A percentile compares a stretch with the other conserved stretches of the same genome.
phyloP scores from a whole-genome alignment of 2,329 filamentous ascomycete genomes.

The Colletotrichum sansevieriae region DNA sequence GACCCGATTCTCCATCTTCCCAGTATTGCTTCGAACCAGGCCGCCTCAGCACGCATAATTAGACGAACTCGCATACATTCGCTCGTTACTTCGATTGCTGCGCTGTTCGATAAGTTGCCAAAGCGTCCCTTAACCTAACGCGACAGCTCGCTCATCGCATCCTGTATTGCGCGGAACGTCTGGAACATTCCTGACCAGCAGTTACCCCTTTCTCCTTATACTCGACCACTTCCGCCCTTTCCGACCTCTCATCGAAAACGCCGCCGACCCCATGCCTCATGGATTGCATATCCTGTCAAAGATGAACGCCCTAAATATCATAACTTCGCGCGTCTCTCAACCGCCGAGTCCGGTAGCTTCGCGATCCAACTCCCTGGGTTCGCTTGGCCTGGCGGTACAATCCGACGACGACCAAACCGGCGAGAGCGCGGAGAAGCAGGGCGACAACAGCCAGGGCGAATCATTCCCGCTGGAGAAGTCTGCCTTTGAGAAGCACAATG shows the following conservation, averaged over 20 bases:
- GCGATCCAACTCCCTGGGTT: slow-evolving; percentile 72
- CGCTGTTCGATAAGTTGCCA: slow-evolving; percentile 7
- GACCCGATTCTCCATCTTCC: slow-evolving; percentile 10
- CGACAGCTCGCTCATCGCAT: slow-evolving; percentile 29
- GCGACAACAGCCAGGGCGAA: slow-evolving; percentile 49
- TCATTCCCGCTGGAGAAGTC: slow-evolving; percentile 43
- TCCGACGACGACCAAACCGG: slow-evolving; percentile 54
- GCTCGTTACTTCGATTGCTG: slow-evolving; percentile 31
- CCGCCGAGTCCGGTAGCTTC: slow-evolving; percentile 68
- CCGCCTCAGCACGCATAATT: slow-evolving; percentile 11
- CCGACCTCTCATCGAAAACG: slow-evolving; percentile 2
- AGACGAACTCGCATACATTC: slow-evolving; percentile 17
- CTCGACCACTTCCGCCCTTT: slow-evolving; percentile 12
- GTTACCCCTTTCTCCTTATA: slow-evolving; percentile 28
- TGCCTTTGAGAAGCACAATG: slow-evolving; percentile 31
- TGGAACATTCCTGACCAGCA: slow-evolving; percentile 41
- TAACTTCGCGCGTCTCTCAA: slow-evolving; percentile 84
- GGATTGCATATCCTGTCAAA: slow-evolving; percentile 68
- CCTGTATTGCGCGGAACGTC: slow-evolving; percentile 37
- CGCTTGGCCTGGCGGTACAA: slow-evolving; percentile 62
- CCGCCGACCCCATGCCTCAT: slow-evolving; percentile 55
- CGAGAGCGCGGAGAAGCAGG: slow-evolving; percentile 45
- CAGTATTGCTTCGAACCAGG: slow-evolving; percentile 4
- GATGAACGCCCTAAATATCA: slow-evolving; percentile 98
- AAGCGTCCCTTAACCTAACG: slow-evolving; percentile 24